Base-by-base conservation (phyloP, 108 stramenopile species). In the Cyclotella atomus region DNA sequence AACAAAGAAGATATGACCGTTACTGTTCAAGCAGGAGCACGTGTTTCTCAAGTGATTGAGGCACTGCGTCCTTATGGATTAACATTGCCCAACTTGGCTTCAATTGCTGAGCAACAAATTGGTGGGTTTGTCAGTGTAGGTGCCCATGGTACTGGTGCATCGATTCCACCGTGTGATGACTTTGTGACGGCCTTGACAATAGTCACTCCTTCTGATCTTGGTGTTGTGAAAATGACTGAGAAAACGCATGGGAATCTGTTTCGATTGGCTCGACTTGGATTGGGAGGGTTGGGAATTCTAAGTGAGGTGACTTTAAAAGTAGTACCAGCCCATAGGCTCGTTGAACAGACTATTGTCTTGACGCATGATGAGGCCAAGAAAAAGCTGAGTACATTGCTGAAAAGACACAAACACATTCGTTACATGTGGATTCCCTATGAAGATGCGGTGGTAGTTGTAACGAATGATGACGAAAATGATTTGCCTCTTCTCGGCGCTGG, bases 381-480 rank as follows among this genome's bases (percentile, higher is more conserved):
- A 20, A 91, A 94, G 44, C 54, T 85, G 53, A 61, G 79, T 36
- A 79, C 79, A 1, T 68, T 93, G 47, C 55, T 78, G 69, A 81
- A 89, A 47, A 54, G 86, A 17, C 91, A 98, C 72, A 92, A 95
- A 70, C 99, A 99, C 78, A 84, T 97, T 56, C 76, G 99, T 41
- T 98, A 97, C 90, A 99, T 99, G 99, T 99, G 99, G 99, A 94
- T 99, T 59, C 99, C 99, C 6, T 95, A 97, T 73, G 91, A 92
- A 21, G 97, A 98, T 65, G 77, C 88, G 8, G 97, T 98, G 0
- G 97, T 98, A 8, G 96, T 98, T 16, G 98, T 99, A 29, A 91
- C 93, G 20, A 97, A 95, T 73, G 97, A 98, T 78, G 89, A 89
- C 9, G 75, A 86, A 27, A 77, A 88, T 62, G 55, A 75, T 46